These are phyloP conservation scores for Pittosporum tobira DNA, from an alignment of 129 eudicot species.

Conservation along the genomic window DNA sequence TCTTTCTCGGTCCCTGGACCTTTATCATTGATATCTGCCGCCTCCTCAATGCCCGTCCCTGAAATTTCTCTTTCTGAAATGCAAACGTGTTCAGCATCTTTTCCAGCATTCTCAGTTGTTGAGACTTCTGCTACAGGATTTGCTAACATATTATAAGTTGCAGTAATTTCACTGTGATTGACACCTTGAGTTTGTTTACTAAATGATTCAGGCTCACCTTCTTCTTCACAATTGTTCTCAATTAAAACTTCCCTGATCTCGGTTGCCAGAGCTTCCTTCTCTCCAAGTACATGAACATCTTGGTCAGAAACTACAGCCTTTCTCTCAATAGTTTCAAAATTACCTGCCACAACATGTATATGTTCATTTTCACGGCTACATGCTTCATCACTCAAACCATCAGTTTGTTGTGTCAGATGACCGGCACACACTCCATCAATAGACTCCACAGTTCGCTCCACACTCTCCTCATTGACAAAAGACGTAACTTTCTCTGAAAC, in stretches of 20 bases:
- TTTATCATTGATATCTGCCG: background rate
- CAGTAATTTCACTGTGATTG: background rate
- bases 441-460: conserved; percentile 1
- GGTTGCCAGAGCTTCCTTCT: too few species aligned
- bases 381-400: conserved; percentile 6
- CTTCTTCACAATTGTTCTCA: background rate
- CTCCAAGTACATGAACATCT: too few species aligned
- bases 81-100: background rate
- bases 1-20: too few species aligned
- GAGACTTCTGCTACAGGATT: background rate
- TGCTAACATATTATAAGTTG: background rate
- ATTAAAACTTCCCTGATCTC: background rate
- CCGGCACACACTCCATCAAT: background rate
- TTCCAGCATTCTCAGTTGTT: background rate
- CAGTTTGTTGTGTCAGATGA: background rate
- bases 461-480: conserved; percentile 7
- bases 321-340: too few species aligned
- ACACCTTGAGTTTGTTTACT: conserved; percentile 1
- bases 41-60: background rate
- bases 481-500: conserved; percentile 1
- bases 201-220: conserved; percentile 1
- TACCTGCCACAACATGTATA: conserved; percentile 1
- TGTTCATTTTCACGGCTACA: background rate
- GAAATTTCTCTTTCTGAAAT: background rate
- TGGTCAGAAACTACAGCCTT: too few species aligned